phyloP scores from a whole-genome alignment of 1,284 basidiomycete species.

The Macrocystidia cucumis region DNA sequence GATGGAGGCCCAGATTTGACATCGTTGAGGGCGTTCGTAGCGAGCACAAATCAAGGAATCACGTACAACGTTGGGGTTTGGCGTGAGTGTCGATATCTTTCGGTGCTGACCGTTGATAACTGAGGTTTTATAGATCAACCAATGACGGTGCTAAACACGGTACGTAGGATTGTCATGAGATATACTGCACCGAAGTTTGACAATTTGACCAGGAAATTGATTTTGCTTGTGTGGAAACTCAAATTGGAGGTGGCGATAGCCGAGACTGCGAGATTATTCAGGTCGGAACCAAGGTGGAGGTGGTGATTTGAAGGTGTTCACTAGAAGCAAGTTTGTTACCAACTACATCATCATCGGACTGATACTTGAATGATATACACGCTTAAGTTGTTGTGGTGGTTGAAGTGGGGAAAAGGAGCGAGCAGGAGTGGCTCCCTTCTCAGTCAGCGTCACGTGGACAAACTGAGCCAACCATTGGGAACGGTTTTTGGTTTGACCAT shows the following conservation, averaged over 20 bases:
- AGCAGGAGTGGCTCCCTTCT: no score
- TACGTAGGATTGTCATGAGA: slow-evolving; percentile 21
- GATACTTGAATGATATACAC: no score
- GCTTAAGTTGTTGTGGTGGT: no score
- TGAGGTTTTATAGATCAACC: slow-evolving; percentile 58
- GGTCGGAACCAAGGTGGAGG: slow-evolving; percentile 34
- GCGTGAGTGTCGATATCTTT: slow-evolving; percentile 53
- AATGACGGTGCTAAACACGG: slow-evolving; percentile 72
- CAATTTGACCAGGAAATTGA: slow-evolving; percentile 51
- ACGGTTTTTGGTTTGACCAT: slow-evolving; percentile 14
- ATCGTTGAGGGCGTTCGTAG: slow-evolving; percentile 76
- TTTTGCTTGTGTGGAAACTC: slow-evolving; percentile 79
- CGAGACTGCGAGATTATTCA: slow-evolving; percentile 76
- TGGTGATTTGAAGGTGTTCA: slow-evolving; percentile 29
- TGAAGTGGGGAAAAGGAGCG: no score
- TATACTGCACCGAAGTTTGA: slow-evolving; percentile 11
- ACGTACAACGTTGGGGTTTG: slow-evolving; percentile 78
- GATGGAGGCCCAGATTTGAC: slow-evolving; percentile 72
- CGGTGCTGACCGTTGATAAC: slow-evolving; percentile 2
- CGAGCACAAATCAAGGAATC: slow-evolving; percentile 74
- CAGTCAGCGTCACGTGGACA: no score
- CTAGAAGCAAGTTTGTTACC: slow-evolving; percentile 8
- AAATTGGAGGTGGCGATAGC: slow-evolving; percentile 65
- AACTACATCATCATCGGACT: no score
- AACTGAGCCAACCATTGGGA: no score